Base-by-base conservation (phyloP, 139 green algal genomes). In the Chlorokybus atmophyticus region DNA sequence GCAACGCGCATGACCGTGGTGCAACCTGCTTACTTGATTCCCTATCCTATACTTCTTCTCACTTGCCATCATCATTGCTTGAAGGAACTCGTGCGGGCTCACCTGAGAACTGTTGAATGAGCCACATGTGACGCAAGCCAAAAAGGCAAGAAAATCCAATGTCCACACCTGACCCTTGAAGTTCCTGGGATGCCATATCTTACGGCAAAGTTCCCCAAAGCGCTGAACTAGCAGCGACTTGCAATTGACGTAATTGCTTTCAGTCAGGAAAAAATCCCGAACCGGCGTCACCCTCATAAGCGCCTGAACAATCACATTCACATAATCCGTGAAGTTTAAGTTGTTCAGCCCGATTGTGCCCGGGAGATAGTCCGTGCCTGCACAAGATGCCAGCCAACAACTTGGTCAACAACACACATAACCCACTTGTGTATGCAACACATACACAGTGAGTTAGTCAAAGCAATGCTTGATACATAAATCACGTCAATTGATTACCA, bases 31-130 rank as follows among this genome's bases (percentile, higher is more conserved):
- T n/a, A n/a, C n/a, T n/a, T n/a, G n/a, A n/a, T n/a, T n/a, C n/a
- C n/a, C n/a, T n/a, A n/a, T n/a, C n/a, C n/a, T n/a, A n/a, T n/a
- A 97, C 21, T 80, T 75, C 62, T 92, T 90, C 51, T 74, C 79
- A 71, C 68, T 86, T 42, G 75, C 66, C 14, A 65, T 52, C 59
- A 91, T 90, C 0, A 97, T 85, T 3, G 78, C 83, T 57, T 93
- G 86, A 74, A 95, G 86, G 70, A 98, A 94, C 81, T 97, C 90
- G 70, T 97, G 88, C 0, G 88, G 89, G 5, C 75, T 88, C 25
- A 71, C 63, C 63, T 71, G 62, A 4, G 26, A 14, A 14, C 10
- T 44, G 35, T n/a, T n/a, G n/a, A n/a, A n/a, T n/a, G n/a, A n/a
- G n/a, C n/a, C n/a, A n/a, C n/a, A n/a, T n/a, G n/a, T n/a, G n/a